These are phyloP conservation scores for Fusarium brevicatenulatum DNA, from an alignment of 2,329 filamentous ascomycete species.

Conservation along the genomic window DNA sequence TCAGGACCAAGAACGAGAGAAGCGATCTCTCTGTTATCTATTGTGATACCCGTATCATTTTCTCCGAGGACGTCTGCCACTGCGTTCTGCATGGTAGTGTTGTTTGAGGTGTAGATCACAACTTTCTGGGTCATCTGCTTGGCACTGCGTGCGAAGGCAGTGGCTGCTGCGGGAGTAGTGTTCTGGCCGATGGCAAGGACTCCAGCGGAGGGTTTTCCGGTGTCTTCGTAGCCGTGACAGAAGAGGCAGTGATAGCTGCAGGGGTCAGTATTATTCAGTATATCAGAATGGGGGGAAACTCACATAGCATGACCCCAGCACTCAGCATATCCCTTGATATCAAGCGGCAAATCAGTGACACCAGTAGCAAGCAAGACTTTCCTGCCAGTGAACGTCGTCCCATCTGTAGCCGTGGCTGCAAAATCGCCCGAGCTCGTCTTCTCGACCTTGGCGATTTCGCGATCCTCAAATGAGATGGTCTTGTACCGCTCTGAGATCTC, in stretches of 20 bases:
- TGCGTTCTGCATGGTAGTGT: neutral
- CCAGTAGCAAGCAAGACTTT: neutral
- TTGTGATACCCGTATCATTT: neutral
- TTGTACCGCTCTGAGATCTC: neutral
- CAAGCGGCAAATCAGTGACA: neutral
- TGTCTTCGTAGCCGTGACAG: neutral
- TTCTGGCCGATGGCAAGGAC: neutral
- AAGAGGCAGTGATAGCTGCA: neutral
- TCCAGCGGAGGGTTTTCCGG: neutral
- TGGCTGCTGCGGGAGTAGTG: neutral
- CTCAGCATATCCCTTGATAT: neutral
- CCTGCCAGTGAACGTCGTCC: neutral
- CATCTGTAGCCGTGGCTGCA: neutral
- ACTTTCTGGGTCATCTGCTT: neutral
- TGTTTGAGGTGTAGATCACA: neutral
- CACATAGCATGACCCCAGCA: neutral
- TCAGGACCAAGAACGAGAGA: neutral
- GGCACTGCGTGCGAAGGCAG: neutral
- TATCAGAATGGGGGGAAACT: accelerated
- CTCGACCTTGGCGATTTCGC: neutral
- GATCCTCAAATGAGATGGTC: neutral
- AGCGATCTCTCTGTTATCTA: neutral
- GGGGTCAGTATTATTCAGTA: accelerated
- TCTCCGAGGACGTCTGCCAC: neutral
- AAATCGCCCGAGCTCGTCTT: neutral